Conservation (phyloP, 352 stramenopile genomes). For the Achlya hypogyna region DNA sequence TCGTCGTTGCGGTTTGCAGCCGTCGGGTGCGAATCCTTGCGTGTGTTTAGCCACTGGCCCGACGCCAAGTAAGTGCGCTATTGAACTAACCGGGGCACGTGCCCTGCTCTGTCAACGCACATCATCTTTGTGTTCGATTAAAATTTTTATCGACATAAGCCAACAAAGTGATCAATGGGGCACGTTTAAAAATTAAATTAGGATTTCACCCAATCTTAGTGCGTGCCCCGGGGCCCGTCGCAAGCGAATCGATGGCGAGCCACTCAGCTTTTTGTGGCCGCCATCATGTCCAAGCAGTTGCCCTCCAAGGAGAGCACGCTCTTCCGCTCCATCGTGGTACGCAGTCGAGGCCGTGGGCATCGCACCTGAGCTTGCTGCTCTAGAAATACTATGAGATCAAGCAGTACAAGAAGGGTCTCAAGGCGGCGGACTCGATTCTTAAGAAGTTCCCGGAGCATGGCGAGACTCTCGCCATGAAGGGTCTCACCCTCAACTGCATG, state of each 20-base stretch:
- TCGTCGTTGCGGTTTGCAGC: too few species aligned
- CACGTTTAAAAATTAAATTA: not conserved
- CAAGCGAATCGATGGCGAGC: not conserved
- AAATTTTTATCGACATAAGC: not conserved
- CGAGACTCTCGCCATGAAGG: conserved; percentile 97
- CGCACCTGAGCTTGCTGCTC: not conserved
- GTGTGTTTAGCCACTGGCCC: not conserved
- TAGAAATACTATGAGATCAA: conserved; percentile 97
- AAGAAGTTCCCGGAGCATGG: conserved; percentile 97
- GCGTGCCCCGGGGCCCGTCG: conserved; percentile 1
- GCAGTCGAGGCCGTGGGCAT: conserved; percentile 16
- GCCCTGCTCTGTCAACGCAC: too few species aligned
- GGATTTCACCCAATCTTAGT: not conserved
- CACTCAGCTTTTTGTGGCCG: conserved; percentile 1
- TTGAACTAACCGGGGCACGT: not conserved
- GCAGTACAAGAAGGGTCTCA: conserved; percentile 98
- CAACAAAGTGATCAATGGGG: not conserved
- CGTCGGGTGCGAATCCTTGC: not conserved
- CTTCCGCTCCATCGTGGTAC: conserved; percentile 92
- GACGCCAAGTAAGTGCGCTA: not conserved
- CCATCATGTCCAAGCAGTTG: conserved; percentile 51
- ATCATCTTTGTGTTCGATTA: not conserved
- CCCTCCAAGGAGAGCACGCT: conserved; percentile 92
- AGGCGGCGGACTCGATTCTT: conserved; percentile 90
- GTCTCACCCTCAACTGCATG: conserved; percentile 93